Percentiles rank a stretch among this genome's conserved stretches.
phyloP scores from a whole-genome alignment of 169 alveolate species.

The Plasmodium chabaudi region DNA sequence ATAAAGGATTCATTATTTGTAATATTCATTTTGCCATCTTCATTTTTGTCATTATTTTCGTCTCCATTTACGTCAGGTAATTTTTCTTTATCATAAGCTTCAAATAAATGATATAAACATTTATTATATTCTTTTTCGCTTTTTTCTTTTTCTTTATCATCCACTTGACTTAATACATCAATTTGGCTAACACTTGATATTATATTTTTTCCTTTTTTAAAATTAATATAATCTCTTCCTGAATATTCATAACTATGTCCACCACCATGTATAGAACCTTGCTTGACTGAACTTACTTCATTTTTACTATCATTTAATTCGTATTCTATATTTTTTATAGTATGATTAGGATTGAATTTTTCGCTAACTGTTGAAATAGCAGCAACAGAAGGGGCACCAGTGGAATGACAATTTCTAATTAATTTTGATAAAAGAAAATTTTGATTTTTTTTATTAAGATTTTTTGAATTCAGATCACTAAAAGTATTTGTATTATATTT shows the following conservation, averaged over 20 bases:
- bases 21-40: too few species aligned
- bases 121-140: constrained; percentile 10
- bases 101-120: constrained; percentile 9
- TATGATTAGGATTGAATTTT: background rate
- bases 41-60: background rate
- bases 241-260: background rate
- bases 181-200: background rate
- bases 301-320: background rate
- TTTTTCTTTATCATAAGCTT: constrained; percentile 51
- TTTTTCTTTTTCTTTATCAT: background rate
- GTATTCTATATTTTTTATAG: background rate
- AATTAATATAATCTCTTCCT: background rate
- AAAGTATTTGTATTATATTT: too few species aligned
- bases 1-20: too few species aligned
- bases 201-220: background rate
- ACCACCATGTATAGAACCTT: background rate
- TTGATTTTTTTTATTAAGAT: background rate
- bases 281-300: background rate
- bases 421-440: background rate
- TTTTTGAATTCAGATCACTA: background rate
- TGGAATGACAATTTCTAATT: background rate
- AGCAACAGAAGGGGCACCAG: background rate
- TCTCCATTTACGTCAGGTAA: background rate
- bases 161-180: background rate
- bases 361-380: background rate